Conservation (phyloP, 2,329 filamentous ascomycete species). For the Arthrobotrys entomopaga region DNA sequence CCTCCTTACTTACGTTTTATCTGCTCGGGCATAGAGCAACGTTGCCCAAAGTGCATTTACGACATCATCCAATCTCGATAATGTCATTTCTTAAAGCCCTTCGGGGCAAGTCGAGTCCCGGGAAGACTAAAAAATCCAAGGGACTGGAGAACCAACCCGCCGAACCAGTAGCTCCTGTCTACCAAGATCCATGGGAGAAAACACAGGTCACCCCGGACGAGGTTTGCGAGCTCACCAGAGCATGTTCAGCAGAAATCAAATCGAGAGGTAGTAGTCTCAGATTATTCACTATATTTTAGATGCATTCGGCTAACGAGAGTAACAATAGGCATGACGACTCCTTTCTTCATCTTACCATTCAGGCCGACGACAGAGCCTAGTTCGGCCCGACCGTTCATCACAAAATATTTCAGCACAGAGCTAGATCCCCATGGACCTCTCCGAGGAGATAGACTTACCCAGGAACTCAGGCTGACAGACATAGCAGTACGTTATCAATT, state of each 20-base stretch:
- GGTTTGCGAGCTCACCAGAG: slow-evolving; percentile 83
- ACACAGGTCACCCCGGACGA: slow-evolving; percentile 86
- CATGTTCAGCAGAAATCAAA: slow-evolving; percentile 91
- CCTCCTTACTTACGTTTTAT: slow-evolving; percentile 10
- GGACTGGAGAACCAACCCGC: slow-evolving; percentile 67
- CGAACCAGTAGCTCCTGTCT: slow-evolving; percentile 75
- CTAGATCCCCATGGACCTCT: slow-evolving; percentile 68
- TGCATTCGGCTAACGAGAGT: slow-evolving; percentile 47
- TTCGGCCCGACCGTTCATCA: slow-evolving; percentile 88
- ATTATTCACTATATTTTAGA: slow-evolving; percentile 1
- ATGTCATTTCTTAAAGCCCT: slow-evolving; percentile 53
- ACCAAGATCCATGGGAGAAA: slow-evolving; percentile 88
- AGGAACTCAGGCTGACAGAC: slow-evolving; percentile 91
- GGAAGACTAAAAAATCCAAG: slow-evolving; percentile 70
- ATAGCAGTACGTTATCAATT: slow-evolving; percentile 76
- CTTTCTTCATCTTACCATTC: slow-evolving; percentile 93
- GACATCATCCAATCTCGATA: slow-evolving; percentile 20
- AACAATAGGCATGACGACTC: slow-evolving; percentile 78
- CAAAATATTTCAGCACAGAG: slow-evolving; percentile 83
- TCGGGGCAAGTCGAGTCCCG: slow-evolving; percentile 51
- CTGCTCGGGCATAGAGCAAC: slow-evolving; percentile 11
- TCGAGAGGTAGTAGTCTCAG: slow-evolving; percentile 76
- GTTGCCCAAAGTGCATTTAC: slow-evolving; percentile 12
- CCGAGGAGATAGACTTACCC: slow-evolving; percentile 76
- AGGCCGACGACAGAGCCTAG: slow-evolving; percentile 91